Evolutionary conservation across 192 early-diverging fungal species (phyloP).

Genomic region (Coemansia biformis): DNA sequence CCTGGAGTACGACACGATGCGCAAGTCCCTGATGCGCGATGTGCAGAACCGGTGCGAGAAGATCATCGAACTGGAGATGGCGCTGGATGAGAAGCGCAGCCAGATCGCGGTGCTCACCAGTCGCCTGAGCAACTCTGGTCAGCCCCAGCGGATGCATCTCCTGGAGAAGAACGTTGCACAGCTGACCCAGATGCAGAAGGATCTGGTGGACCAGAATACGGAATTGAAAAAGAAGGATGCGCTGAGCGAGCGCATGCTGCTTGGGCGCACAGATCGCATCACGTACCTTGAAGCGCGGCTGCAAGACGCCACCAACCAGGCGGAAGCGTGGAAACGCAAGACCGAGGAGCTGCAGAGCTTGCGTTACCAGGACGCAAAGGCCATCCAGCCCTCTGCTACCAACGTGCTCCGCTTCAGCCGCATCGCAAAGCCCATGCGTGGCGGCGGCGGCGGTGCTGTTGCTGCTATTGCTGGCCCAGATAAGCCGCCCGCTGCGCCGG

Average conservation of each 20-base stretch:
- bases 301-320: constrained; percentile 69
- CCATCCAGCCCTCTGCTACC: constrained; percentile 18
- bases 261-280: constrained; percentile 90
- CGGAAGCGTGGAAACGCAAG: constrained; percentile 72
- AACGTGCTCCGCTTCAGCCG: constrained; percentile 60
- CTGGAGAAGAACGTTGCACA: constrained; percentile 97
- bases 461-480: constrained; percentile 16
- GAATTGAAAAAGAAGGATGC: constrained; percentile 91
- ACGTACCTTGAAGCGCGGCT: constrained; percentile 79
- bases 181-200: constrained; percentile 91
- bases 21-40: constrained; percentile 96
- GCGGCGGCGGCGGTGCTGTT: constrained; percentile 30
- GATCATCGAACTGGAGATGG: constrained; percentile 96
- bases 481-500: constrained; percentile 21
- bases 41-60: constrained; percentile 96
- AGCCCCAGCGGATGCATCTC: constrained; percentile 97
- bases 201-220: constrained; percentile 94
- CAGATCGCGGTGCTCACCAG: constrained; percentile 84
- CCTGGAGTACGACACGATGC: constrained; percentile 95
- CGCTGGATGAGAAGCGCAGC: constrained; percentile 92
- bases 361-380: constrained; percentile 14
- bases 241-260: constrained; percentile 85
- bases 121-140: constrained; percentile 75
- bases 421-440: constrained; percentile 87
- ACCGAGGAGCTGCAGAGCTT: constrained; percentile 56